Base-by-base conservation (phyloP, 257 asterid genomes). In the Nemophila menziesii region DNA sequence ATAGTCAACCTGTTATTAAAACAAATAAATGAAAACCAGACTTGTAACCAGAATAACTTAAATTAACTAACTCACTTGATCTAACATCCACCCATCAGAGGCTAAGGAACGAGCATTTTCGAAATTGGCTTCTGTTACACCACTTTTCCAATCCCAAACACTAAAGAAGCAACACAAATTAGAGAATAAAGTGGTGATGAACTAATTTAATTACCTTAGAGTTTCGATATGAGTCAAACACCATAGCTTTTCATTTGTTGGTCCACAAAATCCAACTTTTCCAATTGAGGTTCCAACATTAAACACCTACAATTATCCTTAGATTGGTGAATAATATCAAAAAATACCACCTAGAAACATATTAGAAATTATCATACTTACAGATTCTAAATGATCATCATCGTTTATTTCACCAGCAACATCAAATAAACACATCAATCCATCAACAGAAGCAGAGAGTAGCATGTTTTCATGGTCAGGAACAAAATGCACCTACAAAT, bases 271-370 rank as follows among this genome's bases (percentile, higher is more conserved):
- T 26, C 98, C 98, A 48, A 90, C 63, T 67, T 74, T 85, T 41
- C 89, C 96, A 37, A 90, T 73, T 49, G 96, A 90, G 45, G 96
- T 78, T 61, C 93, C 98, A 52, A 81, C 85, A 49, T 90, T 90
- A 42, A 78, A 52, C 34, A 90, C 98, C 98, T 89, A 42, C 1
- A 39, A 15, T 55, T 11, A 19, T 5, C 13, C 12, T 39, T 27
- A 20, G 5, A 14, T 13, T 45, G 19, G n/a, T 21, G 13, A 22
- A 51, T 38, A 7, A 27, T 38, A 22, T 22, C 18, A 48, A 15
- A 26, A 33, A 16, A 1, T 18, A 33, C 2, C 15, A 48, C 16
- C 20, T 22, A 20, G 12, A 18, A 33, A 26, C 24, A 20, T 10
- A 21, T 37, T 33, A 49, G 44, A 29, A 55, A 13, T 43, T 26